Percentiles rank a stretch among this genome's conserved stretches.
Evolutionary conservation across 2,329 filamentous ascomycete genomes (phyloP).

Genomic region (Clarireedia monteithiana): DNA sequence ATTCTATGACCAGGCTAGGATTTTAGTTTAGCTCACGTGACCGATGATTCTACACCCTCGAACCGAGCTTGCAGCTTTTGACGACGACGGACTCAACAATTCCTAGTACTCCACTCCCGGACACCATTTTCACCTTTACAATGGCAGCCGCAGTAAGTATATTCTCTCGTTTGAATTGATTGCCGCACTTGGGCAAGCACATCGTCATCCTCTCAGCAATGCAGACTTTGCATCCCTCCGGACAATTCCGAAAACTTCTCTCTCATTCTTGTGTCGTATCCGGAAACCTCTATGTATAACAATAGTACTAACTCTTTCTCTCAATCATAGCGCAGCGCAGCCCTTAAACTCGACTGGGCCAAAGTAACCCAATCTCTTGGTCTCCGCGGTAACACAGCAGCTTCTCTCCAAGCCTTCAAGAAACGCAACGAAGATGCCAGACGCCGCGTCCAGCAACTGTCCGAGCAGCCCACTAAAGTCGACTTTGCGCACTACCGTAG

Average conservation of each 20-base stretch:
- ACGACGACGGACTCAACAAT: slow-evolving; percentile 23
- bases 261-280: not conserved
- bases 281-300: not conserved
- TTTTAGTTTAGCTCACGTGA: slow-evolving; percentile 17
- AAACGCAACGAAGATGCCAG: slow-evolving; percentile 99
- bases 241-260: slow-evolving; percentile 5
- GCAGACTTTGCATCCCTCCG: slow-evolving; percentile 8
- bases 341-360: slow-evolving; percentile 98
- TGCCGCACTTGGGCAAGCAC: not conserved
- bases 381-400: slow-evolving; percentile 88
- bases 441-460: slow-evolving; percentile 80
- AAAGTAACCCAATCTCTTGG: slow-evolving; percentile 91
- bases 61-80: slow-evolving; percentile 15
- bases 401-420: slow-evolving; percentile 93
- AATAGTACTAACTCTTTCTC: slow-evolving; percentile 14
- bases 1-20: not conserved
- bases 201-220: not conserved
- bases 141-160: slow-evolving; percentile 60
- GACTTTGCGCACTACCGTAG: slow-evolving; percentile 92
- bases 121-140: slow-evolving; percentile 44
- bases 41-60: not conserved
- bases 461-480: slow-evolving; percentile 75
- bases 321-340: slow-evolving; percentile 76
- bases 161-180: slow-evolving; percentile 20
- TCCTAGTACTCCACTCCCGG: slow-evolving; percentile 42